A percentile compares a stretch with the other conserved stretches of the same genome.
These are phyloP conservation scores for Argentina anserina DNA, from an alignment of 306 rosid genomes.

Conservation along the genomic window DNA sequence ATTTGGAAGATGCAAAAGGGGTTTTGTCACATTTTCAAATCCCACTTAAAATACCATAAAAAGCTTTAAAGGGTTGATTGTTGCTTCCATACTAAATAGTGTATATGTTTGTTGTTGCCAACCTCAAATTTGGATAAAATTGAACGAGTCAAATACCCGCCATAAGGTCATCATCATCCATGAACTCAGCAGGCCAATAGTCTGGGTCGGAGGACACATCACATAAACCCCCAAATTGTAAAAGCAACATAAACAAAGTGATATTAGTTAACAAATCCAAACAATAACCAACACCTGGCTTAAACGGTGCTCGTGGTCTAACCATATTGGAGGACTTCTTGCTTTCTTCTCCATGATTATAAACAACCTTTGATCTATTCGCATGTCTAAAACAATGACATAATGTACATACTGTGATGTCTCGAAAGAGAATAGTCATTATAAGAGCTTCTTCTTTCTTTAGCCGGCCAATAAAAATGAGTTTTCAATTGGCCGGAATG, in stretches of 20 bases:
- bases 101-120: background rate
- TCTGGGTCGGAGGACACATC: slow-evolving; percentile 6
- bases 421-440: too few species aligned
- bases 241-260: background rate
- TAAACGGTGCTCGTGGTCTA: background rate
- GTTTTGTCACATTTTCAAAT: background rate
- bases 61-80: background rate
- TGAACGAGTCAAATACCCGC: background rate
- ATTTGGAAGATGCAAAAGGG: background rate
- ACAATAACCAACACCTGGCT: background rate
- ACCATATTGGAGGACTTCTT: background rate
- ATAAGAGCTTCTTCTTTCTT: too few species aligned
- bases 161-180: background rate
- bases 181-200: background rate
- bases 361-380: background rate
- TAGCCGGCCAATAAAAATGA: too few species aligned
- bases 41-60: background rate
- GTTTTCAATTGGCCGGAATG: too few species aligned
- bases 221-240: slow-evolving; percentile 1
- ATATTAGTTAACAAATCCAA: background rate
- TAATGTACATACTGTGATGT: background rate
- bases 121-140: background rate
- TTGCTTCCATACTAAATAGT: background rate
- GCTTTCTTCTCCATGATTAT: background rate
- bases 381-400: background rate